Evolutionary conservation across 306 rosid genomes (phyloP), one percentile per base, ranked within the genome.

Genomic region (Corylus heterophylla): DNA sequence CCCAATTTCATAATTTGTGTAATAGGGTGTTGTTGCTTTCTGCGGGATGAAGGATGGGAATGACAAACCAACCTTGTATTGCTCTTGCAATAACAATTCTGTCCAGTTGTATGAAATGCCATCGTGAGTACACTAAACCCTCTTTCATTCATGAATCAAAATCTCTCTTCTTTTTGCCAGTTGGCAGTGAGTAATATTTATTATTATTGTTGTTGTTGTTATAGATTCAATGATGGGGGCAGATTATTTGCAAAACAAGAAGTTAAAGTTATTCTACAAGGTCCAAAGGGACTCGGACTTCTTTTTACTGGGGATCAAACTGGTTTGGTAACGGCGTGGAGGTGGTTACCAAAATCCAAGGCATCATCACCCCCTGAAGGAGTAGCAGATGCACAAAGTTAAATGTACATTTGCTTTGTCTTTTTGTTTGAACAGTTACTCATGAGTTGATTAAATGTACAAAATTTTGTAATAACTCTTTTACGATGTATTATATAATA

Each of bases 41-140:
- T 14, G 31, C n/a, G 88, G 89, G 20, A 82, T 85, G 84, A 58
- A 50, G 37, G 87, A 74, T 58, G 59, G 76, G 42, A 73, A 82
- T 52, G 64, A 0, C 1, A 86, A 86, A 45, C 85, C 27, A 1
- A 71, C 86, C 45, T 48, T 91, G 73, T 80, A 72, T 54, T 81
- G 77, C 83, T 89, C 89, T 0, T 69, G 78, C 37, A 68, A 8
- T 78, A 86, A 87, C 79, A 80, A 79, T 74, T 79, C 81, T 7
- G 89, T 91, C 54, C 42, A 63, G 3, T 7, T 89, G 37, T 85
- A 83, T 31, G 92, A 86, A 74, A 64, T 89, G 48, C 88, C 93
- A 76, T 83, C 78, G 89, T 86, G 59, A 80, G 93, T 89, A 3
- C 54, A n/a, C 45, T 14, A 50, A 50, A 2, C 10, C 13, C 12